These are phyloP conservation scores for Apiotrichum gracile DNA, from an alignment of 1,284 basidiomycete species.

Conservation along the genomic window DNA sequence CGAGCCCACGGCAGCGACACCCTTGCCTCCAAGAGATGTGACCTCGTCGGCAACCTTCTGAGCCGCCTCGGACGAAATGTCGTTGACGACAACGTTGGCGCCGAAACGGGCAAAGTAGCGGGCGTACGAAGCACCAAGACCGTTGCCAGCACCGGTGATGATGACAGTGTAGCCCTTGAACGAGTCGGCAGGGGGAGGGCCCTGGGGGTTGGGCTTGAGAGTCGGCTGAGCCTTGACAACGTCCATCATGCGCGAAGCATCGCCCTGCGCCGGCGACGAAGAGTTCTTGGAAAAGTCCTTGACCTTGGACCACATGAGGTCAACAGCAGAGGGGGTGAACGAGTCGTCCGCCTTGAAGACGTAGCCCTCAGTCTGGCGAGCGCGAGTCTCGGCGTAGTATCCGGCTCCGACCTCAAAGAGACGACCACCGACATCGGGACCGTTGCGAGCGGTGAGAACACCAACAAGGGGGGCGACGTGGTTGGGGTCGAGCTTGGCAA, in stretches of 20 bases:
- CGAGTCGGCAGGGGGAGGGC: slow-evolving; percentile 60
- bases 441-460: slow-evolving; percentile 50
- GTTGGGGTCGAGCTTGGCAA: slow-evolving; percentile 86
- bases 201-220: slow-evolving; percentile 15
- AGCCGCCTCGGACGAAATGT: slow-evolving; percentile 81
- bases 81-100: slow-evolving; percentile 95
- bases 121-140: slow-evolving; percentile 87
- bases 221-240: slow-evolving; percentile 10
- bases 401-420: slow-evolving; percentile 94
- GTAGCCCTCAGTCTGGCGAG: slow-evolving; percentile 79
- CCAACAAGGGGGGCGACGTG: slow-evolving; percentile 89
- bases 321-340: slow-evolving; percentile 95
- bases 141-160: slow-evolving; percentile 88
- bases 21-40: slow-evolving; percentile 82
- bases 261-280: slow-evolving; percentile 65
- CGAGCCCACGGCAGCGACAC: slow-evolving; percentile 77
- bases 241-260: slow-evolving; percentile 60
- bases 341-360: slow-evolving; percentile 81
- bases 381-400: slow-evolving; percentile 83
- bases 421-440: slow-evolving; percentile 75
- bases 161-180: slow-evolving; percentile 90
- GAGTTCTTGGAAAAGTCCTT: slow-evolving; percentile 65
- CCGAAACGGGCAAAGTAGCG: slow-evolving; percentile 85
- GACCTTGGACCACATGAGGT: slow-evolving; percentile 74
- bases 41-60: slow-evolving; percentile 80